These are phyloP conservation scores for Protomyces macrosporus DNA, from an alignment of 1,139 yeast genomes.

Conservation along the genomic window DNA sequence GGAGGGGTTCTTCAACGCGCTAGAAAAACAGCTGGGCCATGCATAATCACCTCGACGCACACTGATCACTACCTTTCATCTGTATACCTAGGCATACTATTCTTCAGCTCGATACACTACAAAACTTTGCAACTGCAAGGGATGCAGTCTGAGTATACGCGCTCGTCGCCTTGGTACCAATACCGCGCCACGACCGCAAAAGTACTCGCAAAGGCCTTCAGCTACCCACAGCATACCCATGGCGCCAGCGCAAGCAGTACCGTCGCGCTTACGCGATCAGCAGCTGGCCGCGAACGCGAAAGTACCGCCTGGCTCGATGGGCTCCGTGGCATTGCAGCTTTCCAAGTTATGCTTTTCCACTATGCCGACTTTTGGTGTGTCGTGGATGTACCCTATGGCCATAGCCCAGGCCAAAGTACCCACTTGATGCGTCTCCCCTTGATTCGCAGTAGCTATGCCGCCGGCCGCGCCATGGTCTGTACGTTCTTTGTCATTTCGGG, in stretches of 20 bases:
- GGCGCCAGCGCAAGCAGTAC: not conserved
- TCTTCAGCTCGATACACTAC: no score
- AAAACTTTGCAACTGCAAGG: no score
- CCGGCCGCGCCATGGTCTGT: constrained; percentile 17
- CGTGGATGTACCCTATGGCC: constrained; percentile 6
- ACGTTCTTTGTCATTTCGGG: constrained; percentile 18
- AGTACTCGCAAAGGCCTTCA: not conserved
- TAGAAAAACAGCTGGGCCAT: no score
- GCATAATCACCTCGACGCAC: no score
- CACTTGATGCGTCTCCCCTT: not conserved
- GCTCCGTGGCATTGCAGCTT: constrained; percentile 12
- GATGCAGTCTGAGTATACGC: not conserved
- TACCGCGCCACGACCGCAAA: not conserved
- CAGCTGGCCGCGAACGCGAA: not conserved
- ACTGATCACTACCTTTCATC: no score
- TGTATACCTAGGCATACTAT: no score
- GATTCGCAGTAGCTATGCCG: not conserved
- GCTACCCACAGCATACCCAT: not conserved
- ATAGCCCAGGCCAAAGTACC: not conserved
- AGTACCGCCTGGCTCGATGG: constrained; percentile 22
- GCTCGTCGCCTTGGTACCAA: not conserved
- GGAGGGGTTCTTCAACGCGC: no score
- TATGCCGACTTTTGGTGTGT: constrained; percentile 5
- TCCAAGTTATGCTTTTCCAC: constrained; percentile 13
- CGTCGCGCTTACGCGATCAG: not conserved